A percentile compares a stretch with the other conserved stretches of the same genome.
Evolutionary conservation across 768 basidiomycete species (phyloP).

Genomic region (Pisolithus tinctorius): DNA sequence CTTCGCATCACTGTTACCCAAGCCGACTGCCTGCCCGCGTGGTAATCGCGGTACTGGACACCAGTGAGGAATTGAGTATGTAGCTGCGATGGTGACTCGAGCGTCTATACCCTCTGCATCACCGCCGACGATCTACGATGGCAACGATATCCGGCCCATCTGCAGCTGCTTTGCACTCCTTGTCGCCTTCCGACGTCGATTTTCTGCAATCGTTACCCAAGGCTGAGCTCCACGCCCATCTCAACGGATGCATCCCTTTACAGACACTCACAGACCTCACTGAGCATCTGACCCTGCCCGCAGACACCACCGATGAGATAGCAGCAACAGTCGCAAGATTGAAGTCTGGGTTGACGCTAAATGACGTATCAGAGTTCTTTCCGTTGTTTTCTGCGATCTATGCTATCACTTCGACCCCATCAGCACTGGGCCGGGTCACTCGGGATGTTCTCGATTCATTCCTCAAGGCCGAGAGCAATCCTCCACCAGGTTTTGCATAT

Average conservation of each 20-base stretch:
- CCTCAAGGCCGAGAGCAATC: conserved; percentile 28
- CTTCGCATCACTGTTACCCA: no score
- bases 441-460: conserved; percentile 62
- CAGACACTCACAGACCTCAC: conserved; percentile 57
- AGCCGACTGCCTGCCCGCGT: no score
- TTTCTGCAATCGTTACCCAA: conserved; percentile 68
- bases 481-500: conserved; percentile 25
- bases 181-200: conserved; percentile 41
- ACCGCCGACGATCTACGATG: background rate
- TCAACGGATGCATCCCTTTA: conserved; percentile 80
- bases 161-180: conserved; percentile 45
- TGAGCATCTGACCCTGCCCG: conserved; percentile 24
- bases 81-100: no score
- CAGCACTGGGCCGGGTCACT: conserved; percentile 47
- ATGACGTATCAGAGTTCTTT: conserved; percentile 69
- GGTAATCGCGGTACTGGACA: no score
- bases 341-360: conserved; percentile 35
- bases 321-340: conserved; percentile 37
- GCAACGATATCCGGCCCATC: conserved; percentile 25
- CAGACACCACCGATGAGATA: conserved; percentile 30
- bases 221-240: conserved; percentile 81
- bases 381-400: conserved; percentile 72
- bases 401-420: conserved; percentile 59
- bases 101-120: no score
- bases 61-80: no score